Percentiles rank a stretch among this genome's conserved stretches.
Conservation (phyloP, 352 stramenopile genomes). For the Globisporangium cystogenes region DNA sequence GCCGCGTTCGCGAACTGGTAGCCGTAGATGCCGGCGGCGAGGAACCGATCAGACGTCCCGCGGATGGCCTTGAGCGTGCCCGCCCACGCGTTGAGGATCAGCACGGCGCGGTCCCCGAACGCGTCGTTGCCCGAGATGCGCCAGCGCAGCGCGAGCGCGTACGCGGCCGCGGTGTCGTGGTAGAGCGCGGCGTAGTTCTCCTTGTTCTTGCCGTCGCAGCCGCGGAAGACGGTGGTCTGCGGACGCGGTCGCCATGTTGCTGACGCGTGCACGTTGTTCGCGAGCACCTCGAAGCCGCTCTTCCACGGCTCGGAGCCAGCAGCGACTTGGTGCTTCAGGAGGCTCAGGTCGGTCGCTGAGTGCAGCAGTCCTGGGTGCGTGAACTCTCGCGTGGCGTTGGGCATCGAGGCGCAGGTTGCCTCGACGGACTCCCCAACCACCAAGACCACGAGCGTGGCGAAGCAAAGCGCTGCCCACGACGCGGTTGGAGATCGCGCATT, state of each 20-base stretch:
- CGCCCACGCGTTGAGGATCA: constrained; percentile 16
- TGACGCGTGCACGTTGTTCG: constrained; percentile 13
- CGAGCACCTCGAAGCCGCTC: constrained; percentile 13
- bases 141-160: constrained; percentile 14
- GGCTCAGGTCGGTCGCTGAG: constrained; percentile 9
- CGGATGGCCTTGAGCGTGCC: constrained; percentile 7
- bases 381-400: constrained; percentile 3
- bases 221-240: no score
- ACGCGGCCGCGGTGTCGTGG: constrained; percentile 5
- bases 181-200: neutral
- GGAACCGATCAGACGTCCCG: constrained; percentile 12
- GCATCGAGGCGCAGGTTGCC: constrained; percentile 7
- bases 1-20: constrained; percentile 18
- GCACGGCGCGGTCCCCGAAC: constrained; percentile 8
- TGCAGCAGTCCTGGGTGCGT: constrained; percentile 15
- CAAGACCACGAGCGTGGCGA: no score
- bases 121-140: constrained; percentile 9
- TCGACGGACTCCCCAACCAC: no score
- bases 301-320: constrained; percentile 14
- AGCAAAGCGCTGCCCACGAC: no score
- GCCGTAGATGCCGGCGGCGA: constrained; percentile 17
- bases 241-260: constrained; percentile 1
- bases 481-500: no score
- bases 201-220: no score
- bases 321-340: constrained; percentile 11